phyloP scores from a whole-genome alignment of 2,329 filamentous ascomycete species.

The Spiromastix sp. region DNA sequence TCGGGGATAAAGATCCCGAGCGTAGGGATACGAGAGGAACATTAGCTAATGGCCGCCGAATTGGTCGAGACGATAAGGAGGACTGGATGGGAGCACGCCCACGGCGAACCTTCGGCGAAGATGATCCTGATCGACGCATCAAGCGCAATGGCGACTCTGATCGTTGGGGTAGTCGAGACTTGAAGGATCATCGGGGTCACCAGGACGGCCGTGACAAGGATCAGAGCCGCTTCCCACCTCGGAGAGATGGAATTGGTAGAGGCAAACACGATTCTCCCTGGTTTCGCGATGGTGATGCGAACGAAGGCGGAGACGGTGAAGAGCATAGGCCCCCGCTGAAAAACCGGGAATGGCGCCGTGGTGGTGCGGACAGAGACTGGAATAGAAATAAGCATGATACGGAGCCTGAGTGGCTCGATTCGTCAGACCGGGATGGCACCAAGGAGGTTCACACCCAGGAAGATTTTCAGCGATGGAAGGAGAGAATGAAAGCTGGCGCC shows the following conservation, averaged over 20 bases:
- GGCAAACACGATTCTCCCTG: constrained; percentile 57
- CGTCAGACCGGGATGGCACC: constrained; percentile 56
- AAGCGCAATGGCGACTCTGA: constrained; percentile 34
- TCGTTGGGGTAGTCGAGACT: constrained; percentile 31
- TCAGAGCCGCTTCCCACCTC: constrained; percentile 40
- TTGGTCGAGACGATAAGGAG: constrained; percentile 25
- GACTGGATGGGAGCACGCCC: constrained; percentile 32
- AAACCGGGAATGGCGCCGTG: constrained; percentile 56
- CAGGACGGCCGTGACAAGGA: constrained; percentile 49
- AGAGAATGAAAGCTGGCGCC: constrained; percentile 66
- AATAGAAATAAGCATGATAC: constrained; percentile 52
- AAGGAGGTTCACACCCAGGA: constrained; percentile 68
- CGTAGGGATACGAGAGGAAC: constrained; percentile 26
- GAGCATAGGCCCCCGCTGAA: constrained; percentile 38
- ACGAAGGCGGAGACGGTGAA: constrained; percentile 26
- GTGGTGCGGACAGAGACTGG: constrained; percentile 44
- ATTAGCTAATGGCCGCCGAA: constrained; percentile 24
- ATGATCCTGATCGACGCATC: constrained; percentile 31
- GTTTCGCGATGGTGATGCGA: constrained; percentile 51
- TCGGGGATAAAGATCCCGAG: constrained; percentile 19
- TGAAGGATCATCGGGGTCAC: constrained; percentile 48
- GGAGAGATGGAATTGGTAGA: constrained; percentile 56
- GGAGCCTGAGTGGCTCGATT: constrained; percentile 86
- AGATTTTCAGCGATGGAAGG: constrained; percentile 92
- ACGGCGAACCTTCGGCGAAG: constrained; percentile 30